Conservation (phyloP, 805 yeast genomes). For the Alloascoidea africana region DNA sequence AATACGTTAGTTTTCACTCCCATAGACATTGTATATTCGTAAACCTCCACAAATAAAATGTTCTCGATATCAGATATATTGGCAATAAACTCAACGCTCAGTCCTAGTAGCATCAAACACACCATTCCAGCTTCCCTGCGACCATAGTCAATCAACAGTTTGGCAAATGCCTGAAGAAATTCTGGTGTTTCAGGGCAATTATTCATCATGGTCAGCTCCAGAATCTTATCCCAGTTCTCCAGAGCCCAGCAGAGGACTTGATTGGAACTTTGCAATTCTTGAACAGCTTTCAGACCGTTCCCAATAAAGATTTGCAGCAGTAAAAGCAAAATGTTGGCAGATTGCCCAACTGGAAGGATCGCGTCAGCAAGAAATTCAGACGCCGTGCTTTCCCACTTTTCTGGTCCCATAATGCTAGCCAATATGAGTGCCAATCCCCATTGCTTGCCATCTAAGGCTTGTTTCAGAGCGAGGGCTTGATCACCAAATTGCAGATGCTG, state of each 20-base stretch:
- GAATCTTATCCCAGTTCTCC: constrained; percentile 34
- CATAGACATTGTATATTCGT: constrained; percentile 36
- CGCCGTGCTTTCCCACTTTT: constrained; percentile 41
- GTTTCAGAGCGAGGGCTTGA: constrained; percentile 46
- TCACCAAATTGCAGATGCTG: constrained; percentile 43
- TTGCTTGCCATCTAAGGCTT: constrained; percentile 46
- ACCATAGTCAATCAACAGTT: constrained; percentile 24
- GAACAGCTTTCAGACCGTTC: constrained; percentile 35
- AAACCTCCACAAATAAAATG: constrained; percentile 48
- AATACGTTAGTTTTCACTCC: constrained; percentile 13
- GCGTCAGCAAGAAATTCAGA: constrained; percentile 38
- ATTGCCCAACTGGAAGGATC: constrained; percentile 21
- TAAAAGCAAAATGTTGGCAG: constrained; percentile 29
- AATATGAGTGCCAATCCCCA: constrained; percentile 69
- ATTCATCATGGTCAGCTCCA: constrained; percentile 23
- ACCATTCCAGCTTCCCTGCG: constrained; percentile 15
- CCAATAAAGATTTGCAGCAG: constrained; percentile 54
- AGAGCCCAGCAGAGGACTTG: constrained; percentile 30
- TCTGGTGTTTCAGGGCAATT: constrained; percentile 13
- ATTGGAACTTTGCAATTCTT: constrained; percentile 26
- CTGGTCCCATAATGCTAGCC: constrained; percentile 50
- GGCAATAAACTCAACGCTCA: constrained; percentile 20
- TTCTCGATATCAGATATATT: constrained; percentile 31
- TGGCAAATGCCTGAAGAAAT: constrained; percentile 36
- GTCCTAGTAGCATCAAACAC: constrained; percentile 7